These are phyloP conservation scores for Pseudogymnoascus sp. DNA, from an alignment of 2,329 filamentous ascomycete species.

Conservation along the genomic window DNA sequence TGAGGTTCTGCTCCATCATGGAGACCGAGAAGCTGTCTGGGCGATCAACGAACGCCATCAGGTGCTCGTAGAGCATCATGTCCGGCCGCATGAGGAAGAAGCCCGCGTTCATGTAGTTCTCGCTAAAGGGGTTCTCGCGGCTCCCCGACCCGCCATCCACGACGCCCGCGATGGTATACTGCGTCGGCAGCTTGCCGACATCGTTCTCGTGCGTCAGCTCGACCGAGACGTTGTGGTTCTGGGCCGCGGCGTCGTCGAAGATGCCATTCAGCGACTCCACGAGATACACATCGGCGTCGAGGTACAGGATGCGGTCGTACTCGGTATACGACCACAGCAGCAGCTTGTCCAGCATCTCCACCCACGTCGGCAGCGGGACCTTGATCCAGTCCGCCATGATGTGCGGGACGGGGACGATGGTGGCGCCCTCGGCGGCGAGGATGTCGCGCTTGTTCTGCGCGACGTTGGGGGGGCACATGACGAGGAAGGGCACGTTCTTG, in stretches of 20 bases:
- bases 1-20: conserved; percentile 31
- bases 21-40: conserved; percentile 27
- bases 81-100: conserved; percentile 32
- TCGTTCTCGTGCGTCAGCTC: conserved; percentile 12
- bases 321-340: conserved; percentile 28
- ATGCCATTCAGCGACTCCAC: conserved; percentile 26
- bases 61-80: conserved; percentile 29
- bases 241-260: conserved; percentile 24
- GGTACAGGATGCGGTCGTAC: conserved; percentile 29
- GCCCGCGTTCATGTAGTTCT: conserved; percentile 23
- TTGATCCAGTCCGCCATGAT: conserved; percentile 26
- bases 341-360: conserved; percentile 27
- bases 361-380: not conserved
- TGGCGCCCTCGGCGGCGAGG: conserved; percentile 29
- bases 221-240: not conserved
- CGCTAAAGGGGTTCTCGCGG: conserved; percentile 18
- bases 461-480: conserved; percentile 26
- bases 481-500: conserved; percentile 25
- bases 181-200: conserved; percentile 13
- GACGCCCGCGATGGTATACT: conserved; percentile 18
- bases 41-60: conserved; percentile 26
- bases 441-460: conserved; percentile 19
- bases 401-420: conserved; percentile 26
- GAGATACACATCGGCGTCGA: conserved; percentile 31
- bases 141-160: conserved; percentile 19